Percentiles rank a stretch among this genome's conserved stretches.
phyloP scores from a whole-genome alignment of 768 basidiomycete genomes.

The Boletus reticuloceps region DNA sequence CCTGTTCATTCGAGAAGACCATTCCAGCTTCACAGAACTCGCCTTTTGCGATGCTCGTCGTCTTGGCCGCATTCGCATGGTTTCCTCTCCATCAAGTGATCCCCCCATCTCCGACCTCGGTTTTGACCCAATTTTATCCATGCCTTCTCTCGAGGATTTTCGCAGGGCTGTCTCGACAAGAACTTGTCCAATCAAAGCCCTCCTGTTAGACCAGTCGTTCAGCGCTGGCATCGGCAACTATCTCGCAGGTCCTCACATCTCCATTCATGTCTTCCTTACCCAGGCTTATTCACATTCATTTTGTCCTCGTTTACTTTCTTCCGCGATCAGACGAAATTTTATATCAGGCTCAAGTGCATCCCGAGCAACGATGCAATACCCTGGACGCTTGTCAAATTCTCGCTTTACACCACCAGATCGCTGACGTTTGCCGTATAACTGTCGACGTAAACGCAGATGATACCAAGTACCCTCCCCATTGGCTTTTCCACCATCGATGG shows the following conservation, averaged over 20 bases:
- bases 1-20: conserved; percentile 49
- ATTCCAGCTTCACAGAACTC: conserved; percentile 41
- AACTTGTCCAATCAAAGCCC: conserved; percentile 65
- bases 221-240: conserved; percentile 82
- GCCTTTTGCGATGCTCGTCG: conserved; percentile 74
- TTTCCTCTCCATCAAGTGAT: conserved; percentile 52
- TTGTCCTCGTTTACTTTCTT: no score
- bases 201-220: conserved; percentile 79
- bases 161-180: conserved; percentile 46
- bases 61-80: conserved; percentile 67
- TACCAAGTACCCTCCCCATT: conserved; percentile 59
- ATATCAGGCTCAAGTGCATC: conserved; percentile 72
- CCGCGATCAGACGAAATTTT: conserved; percentile 58
- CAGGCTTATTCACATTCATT: not conserved
- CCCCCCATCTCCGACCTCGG: conserved; percentile 71
- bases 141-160: conserved; percentile 59
- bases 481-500: conserved; percentile 72
- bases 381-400: conserved; percentile 49
- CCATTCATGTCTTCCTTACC: not conserved
- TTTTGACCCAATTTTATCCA: conserved; percentile 73
- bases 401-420: conserved; percentile 50
- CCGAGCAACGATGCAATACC: conserved; percentile 61
- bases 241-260: conserved; percentile 56
- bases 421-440: conserved; percentile 55
- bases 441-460: conserved; percentile 72